phyloP scores from a whole-genome alignment of 1,139 yeast species.

The Yamadazyma sp. region DNA sequence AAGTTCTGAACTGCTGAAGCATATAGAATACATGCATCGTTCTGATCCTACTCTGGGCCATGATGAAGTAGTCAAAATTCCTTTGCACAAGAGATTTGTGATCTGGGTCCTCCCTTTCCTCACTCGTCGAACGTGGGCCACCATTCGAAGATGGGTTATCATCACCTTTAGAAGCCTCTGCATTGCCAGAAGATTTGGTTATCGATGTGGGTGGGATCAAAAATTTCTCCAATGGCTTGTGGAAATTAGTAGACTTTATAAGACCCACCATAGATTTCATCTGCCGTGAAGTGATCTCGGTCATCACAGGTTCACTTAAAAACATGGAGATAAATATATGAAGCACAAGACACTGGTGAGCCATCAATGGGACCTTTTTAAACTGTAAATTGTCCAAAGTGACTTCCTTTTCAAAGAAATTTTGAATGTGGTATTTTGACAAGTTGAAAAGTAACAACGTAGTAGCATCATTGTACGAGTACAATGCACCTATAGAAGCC shows the following conservation, averaged over 20 bases:
- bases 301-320: constrained; percentile 71
- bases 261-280: constrained; percentile 76
- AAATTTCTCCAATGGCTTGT: constrained; percentile 65
- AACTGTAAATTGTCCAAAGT: constrained; percentile 49
- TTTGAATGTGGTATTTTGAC: constrained; percentile 75
- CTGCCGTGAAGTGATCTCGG: constrained; percentile 73
- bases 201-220: constrained; percentile 53
- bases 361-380: constrained; percentile 77
- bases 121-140: constrained; percentile 12
- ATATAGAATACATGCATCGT: constrained; percentile 79
- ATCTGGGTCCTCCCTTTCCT: constrained; percentile 17
- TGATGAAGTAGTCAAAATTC: constrained; percentile 72
- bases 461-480: constrained; percentile 76
- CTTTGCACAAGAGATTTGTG: constrained; percentile 22
- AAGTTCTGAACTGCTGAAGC: constrained; percentile 68
- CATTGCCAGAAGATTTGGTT: not conserved
- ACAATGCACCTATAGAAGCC: constrained; percentile 88
- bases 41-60: constrained; percentile 82
- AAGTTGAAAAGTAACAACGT: constrained; percentile 77
- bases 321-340: constrained; percentile 83
- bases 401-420: constrained; percentile 62
- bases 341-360: constrained; percentile 81
- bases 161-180: constrained; percentile 4
- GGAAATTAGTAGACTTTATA: constrained; percentile 73
- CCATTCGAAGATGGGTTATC: constrained; percentile 1